Base-by-base conservation (phyloP, 495 filamentous ascomycete species). In the Amniculicola lignicola region DNA sequence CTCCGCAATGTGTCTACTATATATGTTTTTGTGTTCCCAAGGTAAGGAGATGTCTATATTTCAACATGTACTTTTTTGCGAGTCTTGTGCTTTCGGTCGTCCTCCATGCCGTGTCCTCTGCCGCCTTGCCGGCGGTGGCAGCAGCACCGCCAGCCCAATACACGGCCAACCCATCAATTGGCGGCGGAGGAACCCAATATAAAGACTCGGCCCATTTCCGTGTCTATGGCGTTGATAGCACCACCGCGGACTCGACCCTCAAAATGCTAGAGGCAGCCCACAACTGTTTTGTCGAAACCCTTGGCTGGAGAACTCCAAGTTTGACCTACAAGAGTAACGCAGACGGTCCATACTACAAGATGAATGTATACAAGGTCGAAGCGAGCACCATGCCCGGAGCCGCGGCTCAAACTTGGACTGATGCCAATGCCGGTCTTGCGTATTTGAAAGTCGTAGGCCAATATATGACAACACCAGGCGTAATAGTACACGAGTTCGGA, bases 161-260 rank as follows among this genome's bases (percentile, higher is more conserved):
- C 57, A 69, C 66, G 15, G 56, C 74, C 10, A 76, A 74, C 51
- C 66, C 70, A 11, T 51, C 47, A 9, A 63, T 73, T 28, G 73
- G 74, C 16, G 67, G 70, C 7, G 71, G 71, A 21, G 67, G 67
- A 2, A 60, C 46, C 1, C 61, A 18, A 9, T 76, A 56, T 53
- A 70, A 70, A 48, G 74, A 76, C 58, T 75, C 70, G 4, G 65
- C 74, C 2, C 74, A 76, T 56, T 76, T 76, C 58, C 70, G 74
- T 31, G 60, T 74, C 22, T 76, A 75, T 52, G 56, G 61, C 38
- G 63, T 67, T 0, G 39, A 50, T 19, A 59, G 28, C 23, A 63
- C 64, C 11, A 51, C 66, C 21, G 68, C 70, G 3, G 59, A 67
- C 37, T 39, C 57, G 0, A 43, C 66, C 12, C 63, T 74, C 14